phyloP scores from a whole-genome alignment of 2,329 filamentous ascomycete species.

The Aspergillus luchuensis region DNA sequence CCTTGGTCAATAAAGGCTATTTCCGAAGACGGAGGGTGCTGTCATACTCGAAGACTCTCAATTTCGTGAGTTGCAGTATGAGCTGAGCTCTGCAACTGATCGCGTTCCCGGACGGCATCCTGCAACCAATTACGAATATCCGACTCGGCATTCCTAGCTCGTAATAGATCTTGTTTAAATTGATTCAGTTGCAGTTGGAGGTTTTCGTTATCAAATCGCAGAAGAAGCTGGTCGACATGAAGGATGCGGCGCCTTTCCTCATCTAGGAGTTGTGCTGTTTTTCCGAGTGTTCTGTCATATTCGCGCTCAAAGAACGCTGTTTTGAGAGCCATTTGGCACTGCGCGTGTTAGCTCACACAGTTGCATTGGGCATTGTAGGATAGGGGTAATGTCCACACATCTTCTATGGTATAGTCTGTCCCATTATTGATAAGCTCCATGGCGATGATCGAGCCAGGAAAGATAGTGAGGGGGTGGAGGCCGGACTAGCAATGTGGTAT shows the following conservation, averaged over 20 bases:
- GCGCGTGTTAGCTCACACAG: conserved; percentile 6
- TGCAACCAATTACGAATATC: conserved; percentile 52
- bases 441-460: not conserved
- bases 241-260: conserved; percentile 74
- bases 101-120: conserved; percentile 51
- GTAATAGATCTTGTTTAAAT: conserved; percentile 59
- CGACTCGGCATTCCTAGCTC: conserved; percentile 48
- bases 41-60: conserved; percentile 56
- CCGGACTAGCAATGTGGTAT: too few relatives aligned
- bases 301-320: conserved; percentile 65
- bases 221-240: conserved; percentile 68
- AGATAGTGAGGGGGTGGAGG: too few relatives aligned
- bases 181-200: conserved; percentile 64
- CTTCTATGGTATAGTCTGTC: conserved; percentile 19
- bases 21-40: conserved; percentile 21
- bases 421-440: conserved; percentile 14
- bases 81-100: conserved; percentile 35
- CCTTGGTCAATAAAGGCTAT: not conserved
- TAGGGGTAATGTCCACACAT: conserved; percentile 25
- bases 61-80: conserved; percentile 57
- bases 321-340: conserved; percentile 53
- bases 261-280: conserved; percentile 68
- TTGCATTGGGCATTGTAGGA: conserved; percentile 1
- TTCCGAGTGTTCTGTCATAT: conserved; percentile 66
- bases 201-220: conserved; percentile 72